phyloP scores from a whole-genome alignment of 768 basidiomycete species.

The Rossbeevera mucosa region DNA sequence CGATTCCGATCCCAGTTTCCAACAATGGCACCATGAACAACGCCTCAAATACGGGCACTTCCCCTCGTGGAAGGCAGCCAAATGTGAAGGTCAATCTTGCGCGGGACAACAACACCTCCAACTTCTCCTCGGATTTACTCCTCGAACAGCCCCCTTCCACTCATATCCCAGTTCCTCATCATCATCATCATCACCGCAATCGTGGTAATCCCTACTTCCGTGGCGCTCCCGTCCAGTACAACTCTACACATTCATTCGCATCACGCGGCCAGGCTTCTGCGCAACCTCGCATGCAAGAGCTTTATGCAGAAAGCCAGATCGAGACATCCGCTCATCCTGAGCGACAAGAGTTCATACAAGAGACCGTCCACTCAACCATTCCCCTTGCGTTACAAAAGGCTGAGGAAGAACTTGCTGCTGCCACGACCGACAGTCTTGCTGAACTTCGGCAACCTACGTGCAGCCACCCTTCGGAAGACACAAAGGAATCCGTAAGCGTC shows the following conservation, averaged over 20 bases:
- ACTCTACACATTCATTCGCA: slow-evolving; percentile 42
- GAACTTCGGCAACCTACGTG: slow-evolving; percentile 21
- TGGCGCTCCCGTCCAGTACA: slow-evolving; percentile 35
- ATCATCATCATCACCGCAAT: slow-evolving; percentile 29
- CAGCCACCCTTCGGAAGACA: slow-evolving; percentile 24
- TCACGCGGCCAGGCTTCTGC: slow-evolving; percentile 31
- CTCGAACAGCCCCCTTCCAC: slow-evolving; percentile 42
- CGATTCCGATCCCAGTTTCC: slow-evolving; percentile 40
- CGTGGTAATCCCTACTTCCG: slow-evolving; percentile 34
- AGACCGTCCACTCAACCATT: slow-evolving; percentile 60
- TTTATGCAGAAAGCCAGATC: slow-evolving; percentile 37
- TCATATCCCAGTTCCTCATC: slow-evolving; percentile 36
- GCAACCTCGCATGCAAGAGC: slow-evolving; percentile 43
- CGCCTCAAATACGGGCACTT: slow-evolving; percentile 33
- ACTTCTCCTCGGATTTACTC: slow-evolving; percentile 37
- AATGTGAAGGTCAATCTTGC: slow-evolving; percentile 27
- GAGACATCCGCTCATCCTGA: slow-evolving; percentile 28
- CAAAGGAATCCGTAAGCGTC: slow-evolving; percentile 35
- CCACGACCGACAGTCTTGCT: slow-evolving; percentile 4
- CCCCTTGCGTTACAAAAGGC: slow-evolving; percentile 48
- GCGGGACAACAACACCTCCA: slow-evolving; percentile 25
- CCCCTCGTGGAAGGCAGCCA: slow-evolving; percentile 31
- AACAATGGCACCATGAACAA: slow-evolving; percentile 37
- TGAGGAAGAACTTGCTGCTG: slow-evolving; percentile 24
- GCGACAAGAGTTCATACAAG: slow-evolving; percentile 43